These are phyloP conservation scores for Zelonia costaricensis DNA, from an alignment of 208 protist species.

Conservation along the genomic window DNA sequence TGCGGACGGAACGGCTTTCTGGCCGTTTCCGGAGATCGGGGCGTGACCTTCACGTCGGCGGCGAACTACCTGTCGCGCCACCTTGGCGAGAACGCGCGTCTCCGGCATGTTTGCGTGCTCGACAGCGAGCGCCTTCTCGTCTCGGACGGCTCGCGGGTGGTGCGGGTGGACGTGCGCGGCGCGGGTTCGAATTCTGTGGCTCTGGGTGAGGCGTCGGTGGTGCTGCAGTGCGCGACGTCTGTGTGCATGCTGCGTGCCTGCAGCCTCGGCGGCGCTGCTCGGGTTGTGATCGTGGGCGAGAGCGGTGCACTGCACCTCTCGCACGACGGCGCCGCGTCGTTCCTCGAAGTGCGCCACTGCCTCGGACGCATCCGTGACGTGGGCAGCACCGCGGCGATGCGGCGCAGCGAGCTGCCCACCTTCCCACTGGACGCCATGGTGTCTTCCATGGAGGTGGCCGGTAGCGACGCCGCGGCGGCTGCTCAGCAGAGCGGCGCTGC, in stretches of 20 bases:
- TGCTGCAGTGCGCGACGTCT: constrained; percentile 23
- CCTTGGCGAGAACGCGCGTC: neutral
- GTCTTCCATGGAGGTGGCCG: neutral
- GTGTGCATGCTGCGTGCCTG: constrained; percentile 26
- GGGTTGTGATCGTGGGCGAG: constrained; percentile 53
- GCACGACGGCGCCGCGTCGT: constrained; percentile 45
- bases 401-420: constrained; percentile 26
- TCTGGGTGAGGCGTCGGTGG: constrained; percentile 10
- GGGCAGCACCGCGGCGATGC: constrained; percentile 23
- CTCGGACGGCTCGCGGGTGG: constrained; percentile 5
- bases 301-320: constrained; percentile 57
- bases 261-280: constrained; percentile 3
- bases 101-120: constrained; percentile 22
- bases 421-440: constrained; percentile 7
- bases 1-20: constrained; percentile 51
- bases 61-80: constrained; percentile 1
- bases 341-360: constrained; percentile 59
- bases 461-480: neutral
- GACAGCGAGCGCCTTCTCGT: constrained; percentile 24
- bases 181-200: constrained; percentile 11
- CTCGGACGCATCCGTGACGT: constrained; percentile 62
- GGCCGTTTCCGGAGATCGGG: constrained; percentile 66
- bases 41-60: constrained; percentile 51
- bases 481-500: neutral
- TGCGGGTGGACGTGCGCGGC: constrained; percentile 2